Conservation (phyloP, 2,329 filamentous ascomycete genomes). For the Leptographium flavum region DNA sequence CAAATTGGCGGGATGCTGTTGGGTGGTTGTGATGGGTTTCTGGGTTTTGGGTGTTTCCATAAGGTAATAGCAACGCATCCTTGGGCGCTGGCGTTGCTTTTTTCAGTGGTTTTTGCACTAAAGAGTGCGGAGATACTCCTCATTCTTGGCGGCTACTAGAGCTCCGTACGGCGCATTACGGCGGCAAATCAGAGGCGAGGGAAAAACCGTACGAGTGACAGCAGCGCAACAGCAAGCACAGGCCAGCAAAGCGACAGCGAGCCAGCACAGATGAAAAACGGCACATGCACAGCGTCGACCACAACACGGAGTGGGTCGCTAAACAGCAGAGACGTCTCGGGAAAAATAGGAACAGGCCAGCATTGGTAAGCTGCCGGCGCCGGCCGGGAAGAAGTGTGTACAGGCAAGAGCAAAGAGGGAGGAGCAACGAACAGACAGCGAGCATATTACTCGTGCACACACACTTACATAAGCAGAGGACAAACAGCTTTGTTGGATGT, state of each 20-base stretch:
- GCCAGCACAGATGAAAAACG: too few species aligned
- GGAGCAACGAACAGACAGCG: too few species aligned
- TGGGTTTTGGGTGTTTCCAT: slow-evolving; percentile 2
- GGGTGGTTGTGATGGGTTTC: not conserved
- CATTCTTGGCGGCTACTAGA: not conserved
- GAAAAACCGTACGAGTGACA: too few species aligned
- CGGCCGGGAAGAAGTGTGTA: too few species aligned
- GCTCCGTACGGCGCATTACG: not conserved
- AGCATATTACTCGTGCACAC: too few species aligned
- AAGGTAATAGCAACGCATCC: slow-evolving; percentile 3
- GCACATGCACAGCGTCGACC: too few species aligned
- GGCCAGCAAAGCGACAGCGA: not conserved
- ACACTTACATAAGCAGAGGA: too few species aligned
- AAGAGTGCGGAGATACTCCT: too few species aligned
- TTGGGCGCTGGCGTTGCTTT: too few species aligned
- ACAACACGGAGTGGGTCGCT: not conserved
- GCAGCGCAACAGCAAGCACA: not conserved
- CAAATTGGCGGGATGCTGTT: slow-evolving; percentile 1
- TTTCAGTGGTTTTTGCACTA: not conserved
- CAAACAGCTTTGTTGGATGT: too few species aligned
- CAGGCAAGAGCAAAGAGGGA: too few species aligned
- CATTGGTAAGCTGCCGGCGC: not conserved
- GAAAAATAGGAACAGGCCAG: not conserved
- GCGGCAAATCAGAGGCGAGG: too few species aligned
- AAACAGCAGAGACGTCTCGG: not conserved